These are phyloP conservation scores for Lepraria neglecta DNA, from an alignment of 495 filamentous ascomycete genomes.

Conservation along the genomic window DNA sequence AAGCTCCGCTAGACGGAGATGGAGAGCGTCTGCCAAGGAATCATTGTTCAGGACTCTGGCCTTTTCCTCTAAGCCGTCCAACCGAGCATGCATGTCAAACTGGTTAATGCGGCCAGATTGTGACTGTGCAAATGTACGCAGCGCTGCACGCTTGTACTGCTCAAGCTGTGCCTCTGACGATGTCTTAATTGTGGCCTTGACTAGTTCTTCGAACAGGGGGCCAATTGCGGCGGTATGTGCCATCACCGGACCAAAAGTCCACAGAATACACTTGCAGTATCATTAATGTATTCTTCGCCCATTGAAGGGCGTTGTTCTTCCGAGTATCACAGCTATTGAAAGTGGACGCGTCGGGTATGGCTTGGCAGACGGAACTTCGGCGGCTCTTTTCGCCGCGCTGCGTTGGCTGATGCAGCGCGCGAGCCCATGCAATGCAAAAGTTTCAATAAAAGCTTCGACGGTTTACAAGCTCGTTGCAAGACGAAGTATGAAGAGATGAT, in stretches of 20 bases:
- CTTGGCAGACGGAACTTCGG: no score
- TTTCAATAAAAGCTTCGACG: no score
- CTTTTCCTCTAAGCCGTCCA: slow-evolving; percentile 82
- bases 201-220: slow-evolving; percentile 36
- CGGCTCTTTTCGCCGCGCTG: no score
- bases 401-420: not conserved
- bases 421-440: not conserved
- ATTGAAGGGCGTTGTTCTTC: no score
- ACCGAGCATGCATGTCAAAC: slow-evolving; percentile 67
- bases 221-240: slow-evolving; percentile 39
- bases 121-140: slow-evolving; percentile 51
- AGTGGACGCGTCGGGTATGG: no score
- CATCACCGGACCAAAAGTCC: slow-evolving; percentile 33
- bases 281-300: not conserved
- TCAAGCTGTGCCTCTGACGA: slow-evolving; percentile 32
- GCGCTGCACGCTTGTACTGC: slow-evolving; percentile 39
- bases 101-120: slow-evolving; percentile 73
- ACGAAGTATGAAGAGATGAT: not conserved
- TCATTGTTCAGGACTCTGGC: slow-evolving; percentile 74
- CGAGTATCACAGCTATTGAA: no score
- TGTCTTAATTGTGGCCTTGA: slow-evolving; percentile 34
- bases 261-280: not conserved
- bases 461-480: no score
- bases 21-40: slow-evolving; percentile 70
- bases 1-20: slow-evolving; percentile 55